Base-by-base conservation (phyloP, 257 asterid species). In the Marsdenia floribunda region DNA sequence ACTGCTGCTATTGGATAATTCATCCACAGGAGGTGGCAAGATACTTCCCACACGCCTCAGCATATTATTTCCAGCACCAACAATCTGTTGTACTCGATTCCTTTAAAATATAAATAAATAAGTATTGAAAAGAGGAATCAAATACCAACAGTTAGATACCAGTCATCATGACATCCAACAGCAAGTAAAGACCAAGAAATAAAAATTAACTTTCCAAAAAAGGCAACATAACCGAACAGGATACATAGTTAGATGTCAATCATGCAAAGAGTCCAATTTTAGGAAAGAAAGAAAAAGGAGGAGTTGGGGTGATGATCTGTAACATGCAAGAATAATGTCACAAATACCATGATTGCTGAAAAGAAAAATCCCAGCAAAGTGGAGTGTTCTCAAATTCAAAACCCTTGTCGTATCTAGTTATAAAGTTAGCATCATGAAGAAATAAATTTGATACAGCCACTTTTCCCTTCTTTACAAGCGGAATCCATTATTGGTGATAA, bases 51-150 rank as follows among this genome's bases (percentile, higher is more conserved):
- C 74, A 70, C 92, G 95, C 67, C 86, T 83, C 77, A 73, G 67
- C 73, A 68, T 77, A 80, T 75, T 88, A 83, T 83, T 83, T 73
- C 90, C 50, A 79, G 86, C 87, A 82, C 98, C 98, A 80, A 81
- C 97, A 77, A 90, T 88, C 87, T 91, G 91, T 81, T 93, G 96
- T 61, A 91, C 98, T 81, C 97, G 87, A 87, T 85, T 89, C 91
- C 98, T 93, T 65, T 49, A 55, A 68, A 67, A 60, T 18, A 50
- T 7, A 54, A 54, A 5, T 57, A 84, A 58, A 77, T 74, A 44
- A 54, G 69, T 29, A 29, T 29, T 0, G 1, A 29, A 29, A 75
- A 47, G 61, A 70, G 46, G 50, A 75, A 72, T 58, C 44, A 78
- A 46, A 72, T 76, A 70, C 71, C 67, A 74, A 80, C 37, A 78